Evolutionary conservation across 495 filamentous ascomycete species (phyloP), one percentile per base, ranked within the genome.

Genomic region (Lichina pygmaea): DNA sequence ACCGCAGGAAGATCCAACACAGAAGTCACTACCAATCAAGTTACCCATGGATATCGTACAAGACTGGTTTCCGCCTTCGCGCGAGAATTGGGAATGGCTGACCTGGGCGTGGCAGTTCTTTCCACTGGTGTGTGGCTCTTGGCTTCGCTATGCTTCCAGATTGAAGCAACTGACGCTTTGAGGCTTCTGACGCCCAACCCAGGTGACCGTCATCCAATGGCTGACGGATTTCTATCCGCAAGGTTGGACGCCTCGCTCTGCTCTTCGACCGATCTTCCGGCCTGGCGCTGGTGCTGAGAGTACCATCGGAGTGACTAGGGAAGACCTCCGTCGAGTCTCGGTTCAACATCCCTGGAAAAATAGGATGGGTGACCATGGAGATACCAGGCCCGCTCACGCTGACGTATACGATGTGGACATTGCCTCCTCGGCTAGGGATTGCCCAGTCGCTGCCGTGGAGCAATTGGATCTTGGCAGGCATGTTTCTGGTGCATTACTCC

Each of bases 301-400:
- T 24, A 4, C 24, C 4, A 24, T 24, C 24, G 24, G 24, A 24
- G 4, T 24, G 24, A 24, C 24, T 24, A 24, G 89, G 89, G 51
- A 95, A 95, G 60, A 89, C 83, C n/a, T 92, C 83, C 8, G 53
- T 62, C 44, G 60, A 66, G 8, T 82, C 73, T 38, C 62, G 60
- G 12, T 64, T 91, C 59, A 95, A 97, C 58, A 55, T 95, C 31
- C 82, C 84, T n/a, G 89, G 89, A 50, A 78, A 78, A 50, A 62
- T 80, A 32, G 83, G 69, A 45, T 97, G 89, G 89, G 68, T 73
- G 7, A 65, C 70, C 6, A 93, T 94, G 85, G 89, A 97, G 60
- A 60, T 71, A 11, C 71, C 75, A 13, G 82, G 79, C 43, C 79
- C 85, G 44, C 48, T 81, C 3, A 77, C 73, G 39, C 64, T 95